Evolutionary conservation across 2,329 filamentous ascomycete species (phyloP).

Genomic region (Cladosporium halotolerans): DNA sequence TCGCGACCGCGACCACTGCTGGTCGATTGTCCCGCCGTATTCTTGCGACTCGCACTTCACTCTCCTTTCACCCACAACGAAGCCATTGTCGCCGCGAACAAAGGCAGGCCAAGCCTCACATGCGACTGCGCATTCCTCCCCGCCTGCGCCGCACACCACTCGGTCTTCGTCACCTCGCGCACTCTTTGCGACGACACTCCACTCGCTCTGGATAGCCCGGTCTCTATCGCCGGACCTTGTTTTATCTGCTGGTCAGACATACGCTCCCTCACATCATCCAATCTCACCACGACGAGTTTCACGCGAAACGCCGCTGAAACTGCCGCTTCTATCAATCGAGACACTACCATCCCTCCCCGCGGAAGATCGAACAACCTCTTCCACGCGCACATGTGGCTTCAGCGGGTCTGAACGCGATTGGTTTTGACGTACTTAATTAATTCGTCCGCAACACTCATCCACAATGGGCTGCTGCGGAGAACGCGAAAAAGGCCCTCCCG

Average conservation of each 20-base stretch:
- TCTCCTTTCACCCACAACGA: not conserved
- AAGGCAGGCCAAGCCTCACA: slow-evolving; percentile 2
- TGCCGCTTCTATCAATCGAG: not conserved
- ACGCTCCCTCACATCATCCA: not conserved
- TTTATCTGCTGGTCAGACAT: slow-evolving; percentile 10
- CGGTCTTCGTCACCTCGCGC: not conserved
- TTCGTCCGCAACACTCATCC: not conserved
- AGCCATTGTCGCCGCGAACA: slow-evolving; percentile 9
- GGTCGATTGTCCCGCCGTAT: slow-evolving; percentile 1
- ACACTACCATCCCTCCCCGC: not conserved
- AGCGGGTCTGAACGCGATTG: slow-evolving; percentile 10
- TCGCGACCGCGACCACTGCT: not conserved
- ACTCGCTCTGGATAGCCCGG: not conserved
- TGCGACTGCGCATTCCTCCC: slow-evolving; percentile 12
- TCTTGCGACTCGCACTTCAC: slow-evolving; percentile 1
- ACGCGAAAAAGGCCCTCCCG: slow-evolving; percentile 33
- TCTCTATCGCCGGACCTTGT: not conserved
- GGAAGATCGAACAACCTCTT: not conserved
- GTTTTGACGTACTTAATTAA: not conserved
- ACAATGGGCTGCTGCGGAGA: slow-evolving; percentile 32
- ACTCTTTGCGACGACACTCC: not conserved
- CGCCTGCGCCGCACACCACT: slow-evolving; percentile 1
- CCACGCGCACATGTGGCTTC: slow-evolving; percentile 6
- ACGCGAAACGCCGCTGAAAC: not conserved
- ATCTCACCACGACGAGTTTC: not conserved